These are phyloP conservation scores for Alliaria petiolata DNA, from an alignment of 345 rosid species.

Conservation along the genomic window DNA sequence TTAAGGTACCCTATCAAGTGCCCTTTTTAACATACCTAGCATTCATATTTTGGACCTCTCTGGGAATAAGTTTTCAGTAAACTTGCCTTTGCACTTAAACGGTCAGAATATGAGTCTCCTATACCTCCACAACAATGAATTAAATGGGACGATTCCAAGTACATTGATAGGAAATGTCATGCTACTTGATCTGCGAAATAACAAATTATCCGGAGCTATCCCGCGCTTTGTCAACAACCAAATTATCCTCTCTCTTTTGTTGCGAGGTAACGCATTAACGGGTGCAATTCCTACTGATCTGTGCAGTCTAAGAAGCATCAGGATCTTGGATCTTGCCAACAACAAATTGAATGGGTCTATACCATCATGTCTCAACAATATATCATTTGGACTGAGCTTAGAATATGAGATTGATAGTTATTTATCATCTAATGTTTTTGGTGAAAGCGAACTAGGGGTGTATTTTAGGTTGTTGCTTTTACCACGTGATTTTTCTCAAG, in stretches of 20 bases:
- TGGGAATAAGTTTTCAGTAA: slow-evolving; percentile 11
- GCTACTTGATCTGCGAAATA: slow-evolving; percentile 5
- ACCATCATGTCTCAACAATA: neutral
- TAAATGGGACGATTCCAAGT: too few relatives aligned
- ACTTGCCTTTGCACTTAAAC: neutral
- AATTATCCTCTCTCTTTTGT: neutral
- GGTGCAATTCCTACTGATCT: neutral
- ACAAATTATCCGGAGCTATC: neutral
- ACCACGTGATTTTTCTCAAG: neutral
- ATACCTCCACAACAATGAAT: too few relatives aligned
- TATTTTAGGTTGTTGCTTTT: neutral
- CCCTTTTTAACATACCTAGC: neutral
- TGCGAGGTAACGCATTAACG: neutral
- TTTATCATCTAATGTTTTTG: neutral
- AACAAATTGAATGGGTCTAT: neutral
- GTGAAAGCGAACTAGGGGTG: neutral
- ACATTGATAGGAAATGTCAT: too few relatives aligned
- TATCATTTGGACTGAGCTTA: neutral
- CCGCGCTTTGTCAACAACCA: neutral
- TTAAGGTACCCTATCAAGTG: neutral
- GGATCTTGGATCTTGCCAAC: slow-evolving; percentile 1
- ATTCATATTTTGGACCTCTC: slow-evolving; percentile 8
- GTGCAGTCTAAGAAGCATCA: neutral
- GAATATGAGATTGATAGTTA: neutral
- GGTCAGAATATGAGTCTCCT: neutral